These are phyloP conservation scores for Phialemoniopsis sp. DNA, from an alignment of 2,329 filamentous ascomycete genomes.

Conservation along the genomic window DNA sequence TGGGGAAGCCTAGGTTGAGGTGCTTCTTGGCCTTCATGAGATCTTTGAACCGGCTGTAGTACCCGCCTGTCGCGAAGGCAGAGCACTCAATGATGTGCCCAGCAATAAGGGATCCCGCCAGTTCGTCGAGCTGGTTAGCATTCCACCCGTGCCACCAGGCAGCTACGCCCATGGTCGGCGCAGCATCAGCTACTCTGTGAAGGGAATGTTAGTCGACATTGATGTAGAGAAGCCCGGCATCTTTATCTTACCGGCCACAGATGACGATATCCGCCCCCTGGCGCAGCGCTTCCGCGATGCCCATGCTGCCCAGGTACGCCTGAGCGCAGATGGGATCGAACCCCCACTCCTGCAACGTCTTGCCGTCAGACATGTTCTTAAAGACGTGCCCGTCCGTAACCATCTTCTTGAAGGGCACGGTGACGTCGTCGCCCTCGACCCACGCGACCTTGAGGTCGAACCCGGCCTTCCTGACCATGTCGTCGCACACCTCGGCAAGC, in stretches of 20 bases:
- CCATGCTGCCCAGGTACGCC: constrained; percentile 14
- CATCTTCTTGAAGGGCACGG: constrained; percentile 8
- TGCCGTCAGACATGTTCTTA: constrained; percentile 6
- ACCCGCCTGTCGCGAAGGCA: constrained; percentile 20
- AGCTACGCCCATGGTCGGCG: constrained; percentile 12
- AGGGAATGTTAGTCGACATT: too few species aligned
- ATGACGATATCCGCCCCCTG: constrained; percentile 16
- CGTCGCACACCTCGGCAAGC: constrained; percentile 8
- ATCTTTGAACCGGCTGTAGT: constrained; percentile 20
- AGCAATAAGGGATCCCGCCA: constrained; percentile 14
- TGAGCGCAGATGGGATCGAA: constrained; percentile 10
- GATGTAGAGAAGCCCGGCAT: too few species aligned
- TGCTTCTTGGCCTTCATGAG: constrained; percentile 8
- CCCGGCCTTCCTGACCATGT: constrained; percentile 12
- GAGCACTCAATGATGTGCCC: constrained; percentile 18
- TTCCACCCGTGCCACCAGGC: constrained; percentile 15
- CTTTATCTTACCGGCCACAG: constrained; percentile 8
- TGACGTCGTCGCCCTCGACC: constrained; percentile 24
- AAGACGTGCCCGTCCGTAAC: constrained; percentile 6
- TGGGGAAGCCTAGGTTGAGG: constrained; percentile 15
- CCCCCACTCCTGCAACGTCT: constrained; percentile 9
- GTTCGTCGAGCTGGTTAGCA: constrained; percentile 8
- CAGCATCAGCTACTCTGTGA: constrained; percentile 8
- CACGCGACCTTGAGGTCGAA: constrained; percentile 22
- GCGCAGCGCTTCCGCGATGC: constrained; percentile 8